Conservation (phyloP, 345 rosid species). For the Aquilaria malaccensis region DNA sequence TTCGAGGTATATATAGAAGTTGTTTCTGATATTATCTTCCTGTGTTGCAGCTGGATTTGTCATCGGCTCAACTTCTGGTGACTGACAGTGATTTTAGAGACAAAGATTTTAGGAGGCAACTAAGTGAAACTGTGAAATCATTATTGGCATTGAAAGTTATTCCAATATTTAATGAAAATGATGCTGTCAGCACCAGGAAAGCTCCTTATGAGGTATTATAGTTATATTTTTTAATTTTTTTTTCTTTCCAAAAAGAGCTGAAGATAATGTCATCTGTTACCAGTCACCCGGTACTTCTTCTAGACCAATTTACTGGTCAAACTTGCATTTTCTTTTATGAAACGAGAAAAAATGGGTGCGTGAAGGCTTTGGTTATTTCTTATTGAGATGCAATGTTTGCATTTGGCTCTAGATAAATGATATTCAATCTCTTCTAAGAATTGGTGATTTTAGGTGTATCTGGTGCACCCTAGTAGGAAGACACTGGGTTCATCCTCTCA, state of each 20-base stretch:
- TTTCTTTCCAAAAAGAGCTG: conserved; percentile 1
- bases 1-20: no score
- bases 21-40: neutral
- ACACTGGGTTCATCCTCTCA: no score
- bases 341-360: neutral
- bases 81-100: conserved; percentile 86
- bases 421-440: neutral
- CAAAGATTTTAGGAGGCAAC: conserved; percentile 75
- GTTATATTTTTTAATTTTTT: neutral
- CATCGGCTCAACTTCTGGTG: conserved; percentile 94
- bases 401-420: no score
- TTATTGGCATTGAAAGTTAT: conserved; percentile 62
- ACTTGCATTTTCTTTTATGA: neutral
- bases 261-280: neutral
- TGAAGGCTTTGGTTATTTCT: neutral
- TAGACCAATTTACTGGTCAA: neutral
- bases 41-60: conserved; percentile 74
- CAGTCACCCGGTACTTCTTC: neutral
- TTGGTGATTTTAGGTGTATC: neutral
- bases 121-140: conserved; percentile 67
- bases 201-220: conserved; percentile 90
- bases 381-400: no score
- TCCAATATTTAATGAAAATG: conserved; percentile 97
- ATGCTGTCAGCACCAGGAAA: conserved; percentile 94
- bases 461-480: no score